Conservation (phyloP, 2,329 filamentous ascomycete genomes). For the Tolypocladium sp. region DNA sequence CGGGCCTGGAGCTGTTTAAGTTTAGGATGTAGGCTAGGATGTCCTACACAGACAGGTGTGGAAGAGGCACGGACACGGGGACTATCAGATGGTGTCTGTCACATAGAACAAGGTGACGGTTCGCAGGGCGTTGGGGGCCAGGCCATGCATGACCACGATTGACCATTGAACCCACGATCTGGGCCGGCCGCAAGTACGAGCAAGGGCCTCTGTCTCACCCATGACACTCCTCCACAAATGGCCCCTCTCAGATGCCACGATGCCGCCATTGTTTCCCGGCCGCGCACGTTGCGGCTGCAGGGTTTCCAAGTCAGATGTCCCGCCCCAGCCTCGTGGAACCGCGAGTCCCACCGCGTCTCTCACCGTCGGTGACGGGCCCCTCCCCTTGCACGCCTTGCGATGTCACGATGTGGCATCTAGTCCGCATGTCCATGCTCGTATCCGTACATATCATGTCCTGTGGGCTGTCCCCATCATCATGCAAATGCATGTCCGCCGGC, state of each 20-base stretch:
- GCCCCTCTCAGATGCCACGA: background rate
- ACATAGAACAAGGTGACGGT: background rate
- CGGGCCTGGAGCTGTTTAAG: conserved; percentile 53
- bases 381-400: background rate
- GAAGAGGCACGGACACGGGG: background rate
- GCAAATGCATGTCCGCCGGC: background rate
- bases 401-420: background rate
- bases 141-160: too few species aligned
- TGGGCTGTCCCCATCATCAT: background rate
- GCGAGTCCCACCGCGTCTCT: background rate
- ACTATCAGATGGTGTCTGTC: background rate
- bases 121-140: too few species aligned
- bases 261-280: background rate
- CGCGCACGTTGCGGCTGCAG: background rate
- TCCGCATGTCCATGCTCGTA: background rate
- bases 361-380: background rate
- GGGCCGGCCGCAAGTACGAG: background rate
- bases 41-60: background rate
- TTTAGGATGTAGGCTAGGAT: conserved; percentile 43
- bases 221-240: background rate
- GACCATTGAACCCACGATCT: background rate
- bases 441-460: background rate
- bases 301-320: background rate
- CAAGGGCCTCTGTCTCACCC: background rate
- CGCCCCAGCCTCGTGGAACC: background rate